Base-by-base conservation (phyloP, 352 stramenopile genomes). In the Phytophthora kernoviae region DNA sequence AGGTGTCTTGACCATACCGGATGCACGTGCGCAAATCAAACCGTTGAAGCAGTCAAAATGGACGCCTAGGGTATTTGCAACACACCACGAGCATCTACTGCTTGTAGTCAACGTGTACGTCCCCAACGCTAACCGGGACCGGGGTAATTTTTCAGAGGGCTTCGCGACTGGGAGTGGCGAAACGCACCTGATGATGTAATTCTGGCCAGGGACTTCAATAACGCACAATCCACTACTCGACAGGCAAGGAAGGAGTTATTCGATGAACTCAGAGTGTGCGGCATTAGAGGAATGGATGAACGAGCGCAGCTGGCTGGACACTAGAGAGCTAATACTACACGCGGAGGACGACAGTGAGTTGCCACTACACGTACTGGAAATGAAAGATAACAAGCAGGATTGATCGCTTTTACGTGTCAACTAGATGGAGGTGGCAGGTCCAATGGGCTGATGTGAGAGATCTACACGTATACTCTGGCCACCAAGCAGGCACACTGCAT, bases 341-440 rank as follows among this genome's bases (percentile, higher is more conserved):
- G 30, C 30, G 30, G 30, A 34, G 11, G 30, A 34, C 30, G 30
- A 34, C n/a, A n/a, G n/a, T n/a, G n/a, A n/a, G n/a, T n/a, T n/a
- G n/a, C n/a, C 34, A 41, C 34, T 41, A 18, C 34, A 41, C 34
- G 6, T 41, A 41, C 14, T 41, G 34, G 34, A 41, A 41, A 41
- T 9, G 34, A 41, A 41, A 41, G 4, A 18, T 15, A 17, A 15
- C 34, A 41, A 41, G 34, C 34, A 41, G 34, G 14, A 41, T 41
- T 17, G 34, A 41, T 15, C 34, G 34, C 14, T 41, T 41, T 17
- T 41, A 41, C 14, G 34, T 41, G 4, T 41, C 34, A 5, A 34
- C 30, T 34, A 34, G 30, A 11, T 41, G 34, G 14, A 41, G 34
- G 14, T 5, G 8, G 14, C 10, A 6, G 4, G 34, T 41, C 8